phyloP scores from a whole-genome alignment of 2,329 filamentous ascomycete genomes.

The Scytalidium sp. region DNA sequence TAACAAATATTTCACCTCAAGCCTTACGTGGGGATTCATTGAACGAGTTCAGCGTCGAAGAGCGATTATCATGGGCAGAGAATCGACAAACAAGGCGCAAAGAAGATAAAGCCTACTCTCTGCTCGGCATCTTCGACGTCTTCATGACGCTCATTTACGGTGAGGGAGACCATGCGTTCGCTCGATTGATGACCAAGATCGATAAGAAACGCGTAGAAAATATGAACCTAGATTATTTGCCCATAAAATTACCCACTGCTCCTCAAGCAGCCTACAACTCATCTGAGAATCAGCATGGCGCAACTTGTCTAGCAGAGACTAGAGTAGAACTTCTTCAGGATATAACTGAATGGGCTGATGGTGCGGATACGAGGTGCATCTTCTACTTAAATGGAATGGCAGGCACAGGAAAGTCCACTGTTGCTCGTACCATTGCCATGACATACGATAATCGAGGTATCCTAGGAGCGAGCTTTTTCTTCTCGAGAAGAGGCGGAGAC shows the following conservation, averaged over 20 bases:
- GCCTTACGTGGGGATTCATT: slow-evolving; percentile 5
- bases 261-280: slow-evolving; percentile 8
- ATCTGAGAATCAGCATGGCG: background rate
- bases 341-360: slow-evolving; percentile 5
- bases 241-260: too few relatives aligned
- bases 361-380: slow-evolving; percentile 10
- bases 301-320: background rate
- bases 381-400: slow-evolving; percentile 34
- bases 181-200: slow-evolving; percentile 33
- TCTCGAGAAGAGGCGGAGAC: slow-evolving; percentile 26
- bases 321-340: slow-evolving; percentile 5
- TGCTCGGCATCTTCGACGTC: too few relatives aligned
- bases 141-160: too few relatives aligned
- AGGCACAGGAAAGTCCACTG: slow-evolving; percentile 8
- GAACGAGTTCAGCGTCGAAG: slow-evolving; percentile 5
- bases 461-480: slow-evolving; percentile 27
- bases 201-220: slow-evolving; percentile 7
- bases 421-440: slow-evolving; percentile 16
- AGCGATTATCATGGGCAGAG: slow-evolving; percentile 35
- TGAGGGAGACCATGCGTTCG: slow-evolving; percentile 29
- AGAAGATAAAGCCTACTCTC: too few relatives aligned
- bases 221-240: too few relatives aligned
- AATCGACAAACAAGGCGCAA: slow-evolving; percentile 27
- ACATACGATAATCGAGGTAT: slow-evolving; percentile 1
- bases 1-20: slow-evolving; percentile 7